Base-by-base conservation (phyloP, 1,284 basidiomycete species). In the Ustilago shanxiensis region DNA sequence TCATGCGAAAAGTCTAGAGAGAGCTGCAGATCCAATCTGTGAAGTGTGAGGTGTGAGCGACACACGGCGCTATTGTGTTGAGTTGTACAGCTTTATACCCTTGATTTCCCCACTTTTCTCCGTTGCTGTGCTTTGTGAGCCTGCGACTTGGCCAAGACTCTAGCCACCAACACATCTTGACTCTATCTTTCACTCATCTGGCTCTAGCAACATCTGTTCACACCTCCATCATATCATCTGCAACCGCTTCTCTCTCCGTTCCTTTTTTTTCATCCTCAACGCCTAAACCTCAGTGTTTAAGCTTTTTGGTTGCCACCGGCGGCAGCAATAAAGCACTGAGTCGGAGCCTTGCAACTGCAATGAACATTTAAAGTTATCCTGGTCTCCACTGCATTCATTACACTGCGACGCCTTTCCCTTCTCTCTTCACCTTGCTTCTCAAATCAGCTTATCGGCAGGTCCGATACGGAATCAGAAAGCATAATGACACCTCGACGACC, bases 401-500 rank as follows among this genome's bases (percentile, higher is more conserved):
- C 55, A 49, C 3, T 47, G 39, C 55, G 13, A 6, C 28, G 18
- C 50, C 14, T 35, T 37, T 13, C 50, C 13, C 14, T 29, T 52
- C 28, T 8, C 20, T 7, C 18, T 13, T 26, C 26, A 14, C 24
- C 47, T 49, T 24, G 18, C 41, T 20, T n/a, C 47, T 49, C 16
- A 24, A 49, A 13, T 49, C 47, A 49, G 26, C 31, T 13, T 44
- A 8, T 54, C 56, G 66, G 66, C 60, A 16, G 60, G 39, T 14
- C 57, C 47, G 56, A 63, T 6, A 16, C 5, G 24, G 31, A 5
- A 16, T 18, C 9, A 8, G 24, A 7, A 24, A 51, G 24, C 52
- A 37, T 8, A 4, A 72, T 72, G 70, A 29, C 70, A 29, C 39
- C 70, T 18, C 70, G 70, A 57, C 64, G 70, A 39, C 64, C 70